Evolutionary conservation across 2,329 filamentous ascomycete species (phyloP), one percentile per base, ranked within the genome.

Genomic region (Claviceps digitariae): DNA sequence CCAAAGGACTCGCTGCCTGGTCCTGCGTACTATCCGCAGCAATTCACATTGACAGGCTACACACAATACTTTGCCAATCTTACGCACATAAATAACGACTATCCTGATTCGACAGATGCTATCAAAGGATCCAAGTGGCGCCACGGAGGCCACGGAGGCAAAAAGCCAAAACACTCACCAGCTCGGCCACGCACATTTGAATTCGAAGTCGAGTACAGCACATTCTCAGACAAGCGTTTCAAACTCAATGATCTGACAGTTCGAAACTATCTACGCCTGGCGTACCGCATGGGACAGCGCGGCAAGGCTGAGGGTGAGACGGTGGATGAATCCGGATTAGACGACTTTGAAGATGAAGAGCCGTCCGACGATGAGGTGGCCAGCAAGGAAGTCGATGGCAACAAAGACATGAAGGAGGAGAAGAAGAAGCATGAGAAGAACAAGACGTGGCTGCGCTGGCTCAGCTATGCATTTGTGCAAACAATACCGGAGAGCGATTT

Each of bases 31-130:
- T 89, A 84, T 21, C 82, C 86, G 8, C 93, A 98, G 65, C 74
- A 87, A 0, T 74, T 97, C 40, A 87, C 88, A 0, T 74, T 90
- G 57, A 76, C 85, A 3, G 82, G 87, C 5, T 96, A 89, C 67
- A 89, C 82, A 4, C 93, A 98, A 63, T 96, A 94, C 67, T 96
- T 82, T 67, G 90, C 91, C 56, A 98, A 98, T 66, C 72, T 98
- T n/a, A 97, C 91, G 0, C 72, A 81, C 55, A 84, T 95, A 69
- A 94, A 97, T 69, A 87, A 90, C 60, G 80, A 86, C 55, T 8
- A 50, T 15, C 2, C 48, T 21, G 51, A 15, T 13, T 63, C 68
- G 1, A 60, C 66, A 10, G 67, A 66, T 7, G 54, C 60, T 15
- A 54, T 58, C 12, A 57, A 58, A 10, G 57, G 65, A n/a, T 66